Conservation (phyloP, 2,329 filamentous ascomycete species). For the Nothophaeocryptopus gaeumannii region DNA sequence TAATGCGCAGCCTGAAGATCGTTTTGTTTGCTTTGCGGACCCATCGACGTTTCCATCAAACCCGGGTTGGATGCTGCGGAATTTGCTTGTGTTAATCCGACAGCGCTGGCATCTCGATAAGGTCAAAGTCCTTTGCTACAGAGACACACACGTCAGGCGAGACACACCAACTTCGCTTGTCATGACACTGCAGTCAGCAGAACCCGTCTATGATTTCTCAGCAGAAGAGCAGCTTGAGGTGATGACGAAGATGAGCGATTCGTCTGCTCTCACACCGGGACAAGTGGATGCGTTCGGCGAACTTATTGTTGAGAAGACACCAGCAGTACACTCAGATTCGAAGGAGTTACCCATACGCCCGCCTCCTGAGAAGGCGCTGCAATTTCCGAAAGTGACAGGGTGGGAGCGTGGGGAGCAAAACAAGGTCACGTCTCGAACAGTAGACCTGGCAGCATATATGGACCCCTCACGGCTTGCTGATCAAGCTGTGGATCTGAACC, state of each 20-base stretch:
- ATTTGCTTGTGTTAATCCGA: slow-evolving; percentile 79
- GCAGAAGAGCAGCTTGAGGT: slow-evolving; percentile 23
- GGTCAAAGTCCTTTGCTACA: slow-evolving; percentile 84
- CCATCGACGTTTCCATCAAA: slow-evolving; percentile 85
- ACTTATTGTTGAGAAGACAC: slow-evolving; percentile 26
- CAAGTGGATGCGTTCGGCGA: slow-evolving; percentile 34
- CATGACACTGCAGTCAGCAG: slow-evolving; percentile 61
- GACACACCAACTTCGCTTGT: slow-evolving; percentile 81
- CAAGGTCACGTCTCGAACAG: slow-evolving; percentile 73
- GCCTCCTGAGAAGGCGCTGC: slow-evolving; percentile 40
- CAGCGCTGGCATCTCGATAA: slow-evolving; percentile 74
- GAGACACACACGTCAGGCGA: slow-evolving; percentile 73
- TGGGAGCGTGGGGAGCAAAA: slow-evolving; percentile 84
- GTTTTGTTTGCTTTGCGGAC: slow-evolving; percentile 83
- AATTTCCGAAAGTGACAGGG: slow-evolving; percentile 77
- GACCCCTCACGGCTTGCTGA: slow-evolving; percentile 84
- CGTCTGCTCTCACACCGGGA: slow-evolving; percentile 29
- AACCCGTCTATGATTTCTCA: slow-evolving; percentile 34
- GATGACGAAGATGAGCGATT: slow-evolving; percentile 27
- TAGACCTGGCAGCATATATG: slow-evolving; percentile 89
- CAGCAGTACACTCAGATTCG: slow-evolving; percentile 4
- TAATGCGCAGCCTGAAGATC: slow-evolving; percentile 66
- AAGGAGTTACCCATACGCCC: slow-evolving; percentile 17
- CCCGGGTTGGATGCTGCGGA: slow-evolving; percentile 89
- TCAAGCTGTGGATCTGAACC: slow-evolving; percentile 90